Evolutionary conservation across 169 alveolate species (phyloP).

Genomic region (Eimeria necatrix): DNA sequence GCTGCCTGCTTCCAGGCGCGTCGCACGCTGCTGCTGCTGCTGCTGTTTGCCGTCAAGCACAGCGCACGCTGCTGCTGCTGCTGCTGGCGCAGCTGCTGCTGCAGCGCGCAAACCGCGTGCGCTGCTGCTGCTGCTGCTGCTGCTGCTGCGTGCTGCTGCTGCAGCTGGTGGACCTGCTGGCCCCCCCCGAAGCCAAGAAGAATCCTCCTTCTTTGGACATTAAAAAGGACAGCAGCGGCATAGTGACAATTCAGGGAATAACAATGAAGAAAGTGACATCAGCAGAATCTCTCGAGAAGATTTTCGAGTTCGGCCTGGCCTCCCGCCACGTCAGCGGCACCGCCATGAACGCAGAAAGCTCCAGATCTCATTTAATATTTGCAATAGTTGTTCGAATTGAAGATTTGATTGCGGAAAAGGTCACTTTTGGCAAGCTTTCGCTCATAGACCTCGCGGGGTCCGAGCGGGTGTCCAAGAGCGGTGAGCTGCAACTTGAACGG

Average conservation of each 20-base stretch:
- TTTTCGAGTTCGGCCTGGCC: slow-evolving; percentile 84
- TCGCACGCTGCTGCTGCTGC: no score
- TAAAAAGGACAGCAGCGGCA: slow-evolving; percentile 85
- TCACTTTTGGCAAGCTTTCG: slow-evolving; percentile 90
- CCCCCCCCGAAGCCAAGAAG: slow-evolving; percentile 81
- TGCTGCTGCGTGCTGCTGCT: background rate
- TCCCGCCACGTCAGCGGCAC: slow-evolving; percentile 90
- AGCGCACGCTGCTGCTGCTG: no score
- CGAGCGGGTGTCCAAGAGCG: slow-evolving; percentile 87
- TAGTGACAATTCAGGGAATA: slow-evolving; percentile 84
- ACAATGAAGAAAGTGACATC: slow-evolving; percentile 71
- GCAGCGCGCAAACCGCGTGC: background rate
- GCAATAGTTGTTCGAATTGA: slow-evolving; percentile 87
- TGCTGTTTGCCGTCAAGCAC: no score
- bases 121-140: background rate
- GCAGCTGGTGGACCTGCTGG: slow-evolving; percentile 86
- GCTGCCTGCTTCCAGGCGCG: no score
- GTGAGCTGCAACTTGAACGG: slow-evolving; percentile 19
- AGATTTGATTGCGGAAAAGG: slow-evolving; percentile 86
- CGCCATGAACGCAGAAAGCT: slow-evolving; percentile 92
- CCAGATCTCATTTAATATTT: slow-evolving; percentile 93
- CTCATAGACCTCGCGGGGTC: slow-evolving; percentile 96
- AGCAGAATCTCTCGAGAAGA: slow-evolving; percentile 81
- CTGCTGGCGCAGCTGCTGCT: no score
- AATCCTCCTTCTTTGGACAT: slow-evolving; percentile 85